Base-by-base conservation (phyloP, 495 filamentous ascomycete species). In the Talaromyces borbonicus region DNA sequence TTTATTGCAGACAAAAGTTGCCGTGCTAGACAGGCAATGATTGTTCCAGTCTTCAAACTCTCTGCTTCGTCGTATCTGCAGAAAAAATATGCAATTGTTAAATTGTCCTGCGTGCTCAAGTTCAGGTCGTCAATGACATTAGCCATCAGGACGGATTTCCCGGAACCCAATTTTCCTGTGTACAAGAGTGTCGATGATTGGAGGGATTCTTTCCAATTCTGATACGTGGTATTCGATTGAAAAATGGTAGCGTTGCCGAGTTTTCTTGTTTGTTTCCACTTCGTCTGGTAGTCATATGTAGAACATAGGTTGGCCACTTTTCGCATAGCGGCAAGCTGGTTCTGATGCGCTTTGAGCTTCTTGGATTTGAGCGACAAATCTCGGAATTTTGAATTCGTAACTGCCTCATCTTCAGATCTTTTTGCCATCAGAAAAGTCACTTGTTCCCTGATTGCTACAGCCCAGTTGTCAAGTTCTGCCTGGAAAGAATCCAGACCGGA, bases 231-330 rank as follows among this genome's bases (percentile, higher is more conserved):
- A 16, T 30, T 18, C 22, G 35, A 37, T 23, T 32, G 37, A 36
- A 67, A 63, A n/a, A 61, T 35, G 4, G 52, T 52, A 39, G 66
- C 43, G 42, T 57, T 63, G 46, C 69, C 66, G 22, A 51, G 46
- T 48, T 69, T 71, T 41, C 66, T 56, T 24, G 54, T 60, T 43
- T 68, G 59, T 46, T 70, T 69, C 65, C 67, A 69, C 4, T 59
- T 56, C 25, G 51, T 60, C 48, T 60, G 49, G 47, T 66, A 60
- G 43, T 73, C 57, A 38, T 67, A 70, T 12, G 24, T 58, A 20
- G 66, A 71, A 36, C 63, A 71, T 31, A 56, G 43, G 25, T 67
- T 57, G 7, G 71, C 57, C 9, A 63, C 44, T n/a, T 49, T 50
- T 48, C 60, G 32, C 6, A 48, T 53, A 30, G 49, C 38, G 43